phyloP scores from a whole-genome alignment of 805 yeast genomes.

The Trichomonascus vanleenenianus region DNA sequence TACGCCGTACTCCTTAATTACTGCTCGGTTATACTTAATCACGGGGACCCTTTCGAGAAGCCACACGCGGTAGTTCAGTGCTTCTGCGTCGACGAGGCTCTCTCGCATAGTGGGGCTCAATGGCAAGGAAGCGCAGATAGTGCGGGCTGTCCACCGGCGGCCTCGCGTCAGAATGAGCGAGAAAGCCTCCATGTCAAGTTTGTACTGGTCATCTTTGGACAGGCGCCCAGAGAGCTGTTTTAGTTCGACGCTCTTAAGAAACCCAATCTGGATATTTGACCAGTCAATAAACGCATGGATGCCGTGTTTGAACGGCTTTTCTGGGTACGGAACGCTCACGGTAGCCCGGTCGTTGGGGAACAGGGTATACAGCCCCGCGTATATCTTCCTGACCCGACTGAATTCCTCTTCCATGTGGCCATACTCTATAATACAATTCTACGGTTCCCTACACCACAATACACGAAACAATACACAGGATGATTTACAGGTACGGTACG shows the following conservation, averaged over 20 bases:
- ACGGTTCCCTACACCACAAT: too few relatives aligned
- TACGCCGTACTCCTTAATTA: slow-evolving; percentile 11
- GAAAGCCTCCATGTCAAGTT: slow-evolving; percentile 4
- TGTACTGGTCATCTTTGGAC: not conserved
- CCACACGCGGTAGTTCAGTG: not conserved
- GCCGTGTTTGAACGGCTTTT: not conserved
- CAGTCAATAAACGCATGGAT: slow-evolving; percentile 8
- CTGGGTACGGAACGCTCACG: slow-evolving; percentile 6
- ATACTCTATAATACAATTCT: too few relatives aligned
- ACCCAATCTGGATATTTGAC: slow-evolving; percentile 9
- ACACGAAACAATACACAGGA: too few relatives aligned
- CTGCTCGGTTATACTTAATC: not conserved
- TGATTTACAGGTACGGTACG: too few relatives aligned
- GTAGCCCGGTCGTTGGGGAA: slow-evolving; percentile 8
- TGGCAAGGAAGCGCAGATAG: slow-evolving; percentile 3
- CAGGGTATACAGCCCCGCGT: slow-evolving; percentile 1
- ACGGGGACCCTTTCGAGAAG: not conserved
- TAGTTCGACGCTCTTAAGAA: not conserved
- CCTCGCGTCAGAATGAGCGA: slow-evolving; percentile 8
- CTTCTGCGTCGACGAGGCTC: not conserved
- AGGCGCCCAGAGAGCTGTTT: too few relatives aligned
- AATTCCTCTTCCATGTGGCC: too few relatives aligned
- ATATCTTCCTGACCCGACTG: not conserved
- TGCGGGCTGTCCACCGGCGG: not conserved
- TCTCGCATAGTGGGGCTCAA: not conserved